These are phyloP conservation scores for Talaromyces atroroseus DNA, from an alignment of 2,329 filamentous ascomycete species.

Conservation along the genomic window DNA sequence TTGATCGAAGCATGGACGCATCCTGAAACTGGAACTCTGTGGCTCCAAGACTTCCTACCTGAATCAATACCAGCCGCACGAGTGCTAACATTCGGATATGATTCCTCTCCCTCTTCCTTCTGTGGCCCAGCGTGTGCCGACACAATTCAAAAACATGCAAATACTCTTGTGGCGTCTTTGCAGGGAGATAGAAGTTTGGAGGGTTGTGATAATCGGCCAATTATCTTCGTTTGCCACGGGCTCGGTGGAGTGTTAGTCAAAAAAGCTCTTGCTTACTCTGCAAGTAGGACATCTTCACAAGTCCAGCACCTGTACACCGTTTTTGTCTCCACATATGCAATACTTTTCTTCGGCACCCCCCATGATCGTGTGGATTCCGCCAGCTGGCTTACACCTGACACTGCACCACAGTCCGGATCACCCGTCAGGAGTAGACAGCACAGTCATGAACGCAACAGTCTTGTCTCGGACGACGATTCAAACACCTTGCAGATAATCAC, in stretches of 20 bases:
- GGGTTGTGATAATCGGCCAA: slow-evolving; percentile 21
- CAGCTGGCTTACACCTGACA: not conserved
- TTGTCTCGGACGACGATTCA: slow-evolving; percentile 31
- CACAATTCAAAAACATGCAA: slow-evolving; percentile 22
- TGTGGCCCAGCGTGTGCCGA: slow-evolving; percentile 2
- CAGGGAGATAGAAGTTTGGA: slow-evolving; percentile 22
- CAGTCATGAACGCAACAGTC: slow-evolving; percentile 23
- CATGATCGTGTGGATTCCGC: slow-evolving; percentile 28
- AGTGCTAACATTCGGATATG: slow-evolving; percentile 17
- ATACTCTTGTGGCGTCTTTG: slow-evolving; percentile 28
- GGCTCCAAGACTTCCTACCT: slow-evolving; percentile 18
- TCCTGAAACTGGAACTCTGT: slow-evolving; percentile 11
- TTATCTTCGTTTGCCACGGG: slow-evolving; percentile 36
- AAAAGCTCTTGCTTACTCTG: slow-evolving; percentile 19
- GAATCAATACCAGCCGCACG: slow-evolving; percentile 10
- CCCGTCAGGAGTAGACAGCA: slow-evolving; percentile 23
- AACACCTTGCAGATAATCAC: slow-evolving; percentile 33
- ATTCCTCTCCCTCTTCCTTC: slow-evolving; percentile 7
- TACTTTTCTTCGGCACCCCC: slow-evolving; percentile 32
- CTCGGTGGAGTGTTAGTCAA: slow-evolving; percentile 33
- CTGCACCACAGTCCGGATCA: not conserved
- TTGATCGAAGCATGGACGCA: slow-evolving; percentile 18
- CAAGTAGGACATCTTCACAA: slow-evolving; percentile 15
- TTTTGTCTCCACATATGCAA: slow-evolving; percentile 24
- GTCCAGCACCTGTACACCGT: slow-evolving; percentile 26